Base-by-base conservation (phyloP, 164 flowering plant species). In the Stephania japonica region DNA sequence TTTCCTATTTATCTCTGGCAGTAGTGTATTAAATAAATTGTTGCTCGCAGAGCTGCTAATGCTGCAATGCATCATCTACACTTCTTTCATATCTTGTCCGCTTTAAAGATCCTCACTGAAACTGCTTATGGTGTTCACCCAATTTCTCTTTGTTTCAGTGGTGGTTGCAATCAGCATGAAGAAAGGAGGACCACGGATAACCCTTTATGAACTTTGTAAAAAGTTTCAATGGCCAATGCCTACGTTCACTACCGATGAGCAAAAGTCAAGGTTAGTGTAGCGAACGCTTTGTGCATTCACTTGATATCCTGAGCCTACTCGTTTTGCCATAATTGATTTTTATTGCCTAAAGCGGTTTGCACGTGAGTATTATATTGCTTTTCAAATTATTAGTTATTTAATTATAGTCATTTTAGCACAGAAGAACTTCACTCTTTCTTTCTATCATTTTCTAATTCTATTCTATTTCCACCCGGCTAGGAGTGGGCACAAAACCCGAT, bases 121-220 rank as follows among this genome's bases (percentile, higher is more conserved):
- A 27, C 18, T 61, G 61, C 16, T 63, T 53, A 50, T 9, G 38
- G 38, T 32, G 14, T 25, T 59, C 56, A 42, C 41, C 70, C 23
- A 16, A 59, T 14, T 42, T 23, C 42, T 73, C 61, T 16, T 70
- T 11, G 23, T 70, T 82, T 84, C 88, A 89, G 97, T 82, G 69
- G 73, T 77, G 42, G 68, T 71, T 19, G 71, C 88, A 0, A 83
- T 95, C 65, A 82, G 77, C 75, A 83, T 79, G 90, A 77, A 84
- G 75, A 95, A 89, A 81, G 98, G 99, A 62, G 98, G 93, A 70
- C 97, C 99, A 14, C 85, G 98, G 27, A 78, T 67, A 9, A 25
- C 87, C 26, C 86, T 93, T 41, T 90, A 65, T 73, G 80, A 81
- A 14, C 83, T 93, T 14, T 95, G 98, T 68, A 90, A 84, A 81